Conservation (phyloP, 78 protist genomes). For the Dictyostelium citrinum region DNA sequence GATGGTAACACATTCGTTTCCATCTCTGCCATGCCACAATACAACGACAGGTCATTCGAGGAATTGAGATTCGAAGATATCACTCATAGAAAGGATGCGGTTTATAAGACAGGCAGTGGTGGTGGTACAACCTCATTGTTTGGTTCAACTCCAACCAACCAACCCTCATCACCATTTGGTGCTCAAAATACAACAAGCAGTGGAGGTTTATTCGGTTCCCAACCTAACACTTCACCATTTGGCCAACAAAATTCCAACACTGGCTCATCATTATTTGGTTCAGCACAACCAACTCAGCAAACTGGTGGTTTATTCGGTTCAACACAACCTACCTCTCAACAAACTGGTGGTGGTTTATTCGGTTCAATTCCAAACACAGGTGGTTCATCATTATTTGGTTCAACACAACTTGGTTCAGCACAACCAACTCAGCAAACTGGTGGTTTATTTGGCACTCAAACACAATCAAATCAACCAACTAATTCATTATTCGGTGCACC, state of each 20-base stretch:
- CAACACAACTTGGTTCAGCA: not conserved
- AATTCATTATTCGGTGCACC: not conserved
- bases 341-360: not conserved
- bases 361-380: not conserved
- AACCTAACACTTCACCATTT: not conserved
- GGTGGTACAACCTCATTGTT: not conserved
- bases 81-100: slow-evolving; percentile 15
- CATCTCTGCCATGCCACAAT: slow-evolving; percentile 52
- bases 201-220: not conserved
- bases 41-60: slow-evolving; percentile 37
- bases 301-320: not conserved
- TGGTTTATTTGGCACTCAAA: not conserved
- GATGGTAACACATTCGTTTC: not conserved
- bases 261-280: not conserved
- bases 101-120: not conserved
- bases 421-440: not conserved
- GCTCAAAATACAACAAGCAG: not conserved
- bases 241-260: not conserved
- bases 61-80: slow-evolving; percentile 67
- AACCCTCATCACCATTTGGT: slow-evolving; percentile 39
- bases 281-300: not conserved
- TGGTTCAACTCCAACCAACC: not conserved
- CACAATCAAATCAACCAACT: not conserved
- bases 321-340: not conserved
- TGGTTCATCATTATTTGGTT: not conserved